Conservation (phyloP, 1,284 basidiomycete genomes). For the Ganoderma boninense region DNA sequence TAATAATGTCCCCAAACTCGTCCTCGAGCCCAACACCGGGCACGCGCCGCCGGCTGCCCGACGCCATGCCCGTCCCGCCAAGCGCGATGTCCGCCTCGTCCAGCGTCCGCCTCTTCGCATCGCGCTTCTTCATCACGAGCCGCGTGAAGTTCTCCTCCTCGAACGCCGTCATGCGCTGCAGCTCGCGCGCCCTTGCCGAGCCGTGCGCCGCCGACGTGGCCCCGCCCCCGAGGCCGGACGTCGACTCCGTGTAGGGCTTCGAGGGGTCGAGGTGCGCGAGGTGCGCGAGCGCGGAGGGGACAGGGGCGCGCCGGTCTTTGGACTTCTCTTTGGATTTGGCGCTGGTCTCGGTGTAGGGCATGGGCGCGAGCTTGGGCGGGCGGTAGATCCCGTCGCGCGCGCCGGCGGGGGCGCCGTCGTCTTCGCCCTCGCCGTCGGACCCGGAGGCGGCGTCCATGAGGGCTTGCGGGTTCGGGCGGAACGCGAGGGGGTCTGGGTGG, state of each 20-base stretch:
- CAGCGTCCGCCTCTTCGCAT: slow-evolving; percentile 76
- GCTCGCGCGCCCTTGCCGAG: slow-evolving; percentile 77
- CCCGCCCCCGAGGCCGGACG: slow-evolving; percentile 76
- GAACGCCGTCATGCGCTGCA: slow-evolving; percentile 88
- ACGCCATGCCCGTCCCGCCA: slow-evolving; percentile 67
- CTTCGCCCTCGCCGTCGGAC: slow-evolving; percentile 45
- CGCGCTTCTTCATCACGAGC: slow-evolving; percentile 91
- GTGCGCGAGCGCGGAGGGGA: slow-evolving; percentile 77
- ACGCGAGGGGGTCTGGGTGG: slow-evolving; percentile 83
- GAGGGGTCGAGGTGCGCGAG: slow-evolving; percentile 74
- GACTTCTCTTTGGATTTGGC: slow-evolving; percentile 53
- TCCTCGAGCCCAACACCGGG: slow-evolving; percentile 83
- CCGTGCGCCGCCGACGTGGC: slow-evolving; percentile 58
- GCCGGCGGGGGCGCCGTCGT: slow-evolving; percentile 36
- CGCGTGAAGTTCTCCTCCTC: slow-evolving; percentile 98
- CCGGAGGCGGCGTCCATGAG: slow-evolving; percentile 53
- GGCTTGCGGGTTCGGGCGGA: slow-evolving; percentile 87
- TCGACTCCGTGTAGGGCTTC: slow-evolving; percentile 74
- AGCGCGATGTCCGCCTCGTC: slow-evolving; percentile 95
- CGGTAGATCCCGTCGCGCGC: slow-evolving; percentile 76
- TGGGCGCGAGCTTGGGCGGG: slow-evolving; percentile 91
- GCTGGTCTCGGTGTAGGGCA: slow-evolving; percentile 82
- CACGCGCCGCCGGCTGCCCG: slow-evolving; percentile 60
- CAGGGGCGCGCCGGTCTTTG: slow-evolving; percentile 50
- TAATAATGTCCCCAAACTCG: slow-evolving; percentile 85